Evolutionary conservation across 164 flowering plant species (phyloP), one percentile per base, ranked within the genome.

Genomic region (Cinnamomum micranthum): DNA sequence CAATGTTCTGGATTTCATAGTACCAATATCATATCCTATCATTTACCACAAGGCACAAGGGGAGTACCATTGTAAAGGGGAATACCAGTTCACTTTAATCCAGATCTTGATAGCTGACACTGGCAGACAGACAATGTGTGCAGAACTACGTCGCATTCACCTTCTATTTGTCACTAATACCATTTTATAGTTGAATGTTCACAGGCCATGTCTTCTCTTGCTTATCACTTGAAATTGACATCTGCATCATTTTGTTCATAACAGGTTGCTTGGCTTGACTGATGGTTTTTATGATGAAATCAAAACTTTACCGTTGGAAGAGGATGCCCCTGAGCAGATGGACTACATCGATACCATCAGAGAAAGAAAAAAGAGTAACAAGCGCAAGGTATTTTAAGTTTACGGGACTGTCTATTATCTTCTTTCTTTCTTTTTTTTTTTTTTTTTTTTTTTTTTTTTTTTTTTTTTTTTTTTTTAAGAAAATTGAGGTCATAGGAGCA

Each of bases 201-300:
- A 17, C 27, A 4, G 0, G 19, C 33, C 17, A 11, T 66, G 41
- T 24, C 27, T 66, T 66, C 41, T 10, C 69, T 7, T 65, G 69
- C 47, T 28, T n/a, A 28, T 28, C 27, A 35, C 31, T 28, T 28
- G 69, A 35, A 31, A 66, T 28, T 66, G 69, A 66, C 41, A 28
- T 17, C 7, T 5, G 13, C 20, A 66, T 66, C 33, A 4, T 31
- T 31, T 66, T 66, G 22, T 31, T 63, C 75, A 31, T 83, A 7
- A 71, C 86, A 94, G 98, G 84, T 83, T 94, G 84, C 85, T 77
- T 80, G 91, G 88, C 67, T 80, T 94, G 77, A 77, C 92, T 2
- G 97, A 92, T 63, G 81, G 81, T 80, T 90, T 92, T 77, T 89
- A 59, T 77, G 92, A 89, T 75, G 98, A 94, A 70, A 80, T 91